Evolutionary conservation across 1,284 basidiomycete species (phyloP), one percentile per base, ranked within the genome.

Genomic region (Cryptococcus sp.): DNA sequence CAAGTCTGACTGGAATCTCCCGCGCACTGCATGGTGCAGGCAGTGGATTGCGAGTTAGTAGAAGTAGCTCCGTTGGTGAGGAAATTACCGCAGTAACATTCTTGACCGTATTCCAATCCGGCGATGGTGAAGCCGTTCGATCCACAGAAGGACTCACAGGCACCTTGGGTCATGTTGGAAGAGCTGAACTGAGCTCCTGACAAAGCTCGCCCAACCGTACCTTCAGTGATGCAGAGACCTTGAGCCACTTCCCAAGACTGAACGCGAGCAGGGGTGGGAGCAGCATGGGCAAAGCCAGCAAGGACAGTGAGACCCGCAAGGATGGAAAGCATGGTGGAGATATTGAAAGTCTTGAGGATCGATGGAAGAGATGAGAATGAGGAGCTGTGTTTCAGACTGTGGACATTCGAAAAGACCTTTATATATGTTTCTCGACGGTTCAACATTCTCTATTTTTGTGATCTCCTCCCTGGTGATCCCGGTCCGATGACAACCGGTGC

Each of bases 141-240:
- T 30, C 47, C 59, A 52, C 66, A 66, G 32, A 56, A 61, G 32
- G 50, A 31, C 50, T 53, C 57, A 53, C 64, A 62, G n/a, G 58
- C 14, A 15, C 50, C 58, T 36, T 58, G 52, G 7, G 60, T 51
- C 79, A 70, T 67, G 56, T 63, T 65, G 51, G 35, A 23, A 41
- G 37, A 53, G 44, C 23, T 38, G 49, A 13, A 49, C 47, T 49
- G 57, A 11, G 58, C 57, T 32, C 57, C 64, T 4, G 58, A 58
- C 2, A 75, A 53, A 36, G 70, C 67, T 45, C 70, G 59, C 14
- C 68, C 68, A 38, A 31, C 49, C 2, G 65, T 52, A 4, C 58
- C 64, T 46, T 74, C 70, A 34, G 66, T 59, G 44, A 73, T 67
- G 63, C 73, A 76, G 3, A 72, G 72, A 5, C 60, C 57, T n/a